Evolutionary conservation across 495 filamentous ascomycete species (phyloP).

Genomic region (Penicillium steckii): DNA sequence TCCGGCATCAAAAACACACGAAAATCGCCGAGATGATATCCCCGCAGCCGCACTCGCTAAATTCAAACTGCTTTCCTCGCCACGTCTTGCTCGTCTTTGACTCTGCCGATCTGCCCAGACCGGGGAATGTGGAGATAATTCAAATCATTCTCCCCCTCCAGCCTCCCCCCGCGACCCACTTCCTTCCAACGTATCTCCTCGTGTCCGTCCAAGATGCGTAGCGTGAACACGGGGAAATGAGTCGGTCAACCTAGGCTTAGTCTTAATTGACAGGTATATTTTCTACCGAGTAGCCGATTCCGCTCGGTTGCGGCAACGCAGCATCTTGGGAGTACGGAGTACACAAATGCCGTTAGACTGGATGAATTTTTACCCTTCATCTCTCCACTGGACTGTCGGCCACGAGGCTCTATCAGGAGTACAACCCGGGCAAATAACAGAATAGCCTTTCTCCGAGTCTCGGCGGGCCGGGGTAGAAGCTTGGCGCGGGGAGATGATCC

Average conservation of each 20-base stretch:
- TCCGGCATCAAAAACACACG: background rate
- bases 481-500: conserved; percentile 6
- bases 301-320: background rate
- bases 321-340: too few relatives aligned
- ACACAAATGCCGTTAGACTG: background rate
- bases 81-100: too few relatives aligned
- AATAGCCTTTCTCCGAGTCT: conserved; percentile 11
- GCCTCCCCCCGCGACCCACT: conserved; percentile 10
- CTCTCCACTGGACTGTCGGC: background rate
- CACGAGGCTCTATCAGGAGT: conserved; percentile 5
- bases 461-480: conserved; percentile 14
- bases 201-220: background rate
- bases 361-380: background rate
- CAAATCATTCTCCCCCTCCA: background rate
- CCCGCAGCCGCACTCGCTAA: too few relatives aligned
- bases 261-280: background rate
- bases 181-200: background rate
- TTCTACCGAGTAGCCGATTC: conserved; percentile 8
- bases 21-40: background rate
- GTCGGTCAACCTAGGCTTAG: conserved; percentile 6
- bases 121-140: background rate
- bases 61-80: too few relatives aligned
- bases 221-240: background rate
- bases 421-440: background rate
- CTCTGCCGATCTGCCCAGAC: background rate